Conservation (phyloP, 2,329 filamentous ascomycete genomes). For the Neonectria ditissima region DNA sequence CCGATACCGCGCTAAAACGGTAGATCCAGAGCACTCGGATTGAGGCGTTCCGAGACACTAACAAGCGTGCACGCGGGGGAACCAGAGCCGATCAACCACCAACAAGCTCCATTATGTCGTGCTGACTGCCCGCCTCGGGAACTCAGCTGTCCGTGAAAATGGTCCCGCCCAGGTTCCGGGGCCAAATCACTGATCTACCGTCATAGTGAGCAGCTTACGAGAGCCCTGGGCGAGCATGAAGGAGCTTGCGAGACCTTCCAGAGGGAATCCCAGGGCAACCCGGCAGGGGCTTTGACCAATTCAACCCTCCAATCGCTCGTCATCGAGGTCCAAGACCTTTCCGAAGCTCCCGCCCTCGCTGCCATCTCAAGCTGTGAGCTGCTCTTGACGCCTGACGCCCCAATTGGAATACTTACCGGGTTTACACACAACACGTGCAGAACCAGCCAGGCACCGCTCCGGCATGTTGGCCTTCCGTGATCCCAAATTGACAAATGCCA, state of each 20-base stretch:
- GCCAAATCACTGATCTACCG: neutral
- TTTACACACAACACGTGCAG: neutral
- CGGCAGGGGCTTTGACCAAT: neutral
- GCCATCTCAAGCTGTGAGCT: neutral
- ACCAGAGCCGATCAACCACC: neutral
- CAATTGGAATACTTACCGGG: neutral
- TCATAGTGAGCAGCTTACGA: neutral
- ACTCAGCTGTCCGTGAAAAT: constrained; percentile 5
- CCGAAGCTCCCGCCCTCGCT: neutral
- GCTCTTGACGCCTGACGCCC: neutral
- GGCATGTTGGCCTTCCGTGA: constrained; percentile 6
- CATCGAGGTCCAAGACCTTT: neutral
- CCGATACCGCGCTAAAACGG: constrained; percentile 4
- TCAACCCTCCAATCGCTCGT: neutral
- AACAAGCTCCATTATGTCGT: neutral
- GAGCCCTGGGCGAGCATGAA: neutral
- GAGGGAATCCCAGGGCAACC: neutral
- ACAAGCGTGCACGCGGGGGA: constrained; percentile 5
- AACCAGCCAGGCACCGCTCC: neutral
- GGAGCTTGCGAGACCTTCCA: neutral
- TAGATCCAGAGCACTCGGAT: neutral
- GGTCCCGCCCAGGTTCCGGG: constrained; percentile 1
- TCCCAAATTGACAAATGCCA: neutral
- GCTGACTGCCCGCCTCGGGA: neutral
- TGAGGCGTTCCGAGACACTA: constrained; percentile 14